Percentiles rank a stretch among this genome's conserved stretches.
These are phyloP conservation scores for Phytophthora foliorum DNA, from an alignment of 352 stramenopile species.

Conservation along the genomic window DNA sequence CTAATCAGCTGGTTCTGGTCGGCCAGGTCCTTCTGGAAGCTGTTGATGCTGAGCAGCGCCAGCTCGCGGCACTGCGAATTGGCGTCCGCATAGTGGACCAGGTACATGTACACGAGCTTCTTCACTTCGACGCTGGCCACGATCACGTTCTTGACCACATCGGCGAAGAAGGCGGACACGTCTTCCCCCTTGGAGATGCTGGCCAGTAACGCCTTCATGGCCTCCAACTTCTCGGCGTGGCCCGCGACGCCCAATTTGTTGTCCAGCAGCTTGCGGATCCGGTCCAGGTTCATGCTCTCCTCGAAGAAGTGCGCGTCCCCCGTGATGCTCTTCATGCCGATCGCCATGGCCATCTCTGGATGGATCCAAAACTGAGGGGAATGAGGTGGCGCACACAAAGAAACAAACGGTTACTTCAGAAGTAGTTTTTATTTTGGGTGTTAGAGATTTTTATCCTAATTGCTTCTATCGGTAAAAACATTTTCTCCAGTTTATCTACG, in stretches of 20 bases:
- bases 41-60: slow-evolving; percentile 98
- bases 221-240: slow-evolving; percentile 93
- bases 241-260: slow-evolving; percentile 90
- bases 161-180: slow-evolving; percentile 98
- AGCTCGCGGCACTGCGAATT: slow-evolving; percentile 97
- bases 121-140: slow-evolving; percentile 98
- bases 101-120: slow-evolving; percentile 99
- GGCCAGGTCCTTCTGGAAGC: slow-evolving; percentile 98
- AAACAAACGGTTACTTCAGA: too few species aligned
- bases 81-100: slow-evolving; percentile 98
- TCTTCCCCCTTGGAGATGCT: slow-evolving; percentile 98
- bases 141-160: slow-evolving; percentile 97
- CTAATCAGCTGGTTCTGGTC: slow-evolving; percentile 96
- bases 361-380: neutral
- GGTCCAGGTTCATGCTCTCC: slow-evolving; percentile 95
- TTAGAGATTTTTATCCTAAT: too few species aligned
- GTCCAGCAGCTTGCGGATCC: slow-evolving; percentile 89
- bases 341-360: slow-evolving; percentile 19
- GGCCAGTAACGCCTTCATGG: slow-evolving; percentile 99
- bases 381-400: neutral
- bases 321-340: slow-evolving; percentile 79
- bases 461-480: too few species aligned
- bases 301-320: slow-evolving; percentile 98
- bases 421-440: too few species aligned
- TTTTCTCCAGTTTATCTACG: too few species aligned